phyloP scores from a whole-genome alignment of 2,329 filamentous ascomycete species.

The Fonsecaea multimorphosa region DNA sequence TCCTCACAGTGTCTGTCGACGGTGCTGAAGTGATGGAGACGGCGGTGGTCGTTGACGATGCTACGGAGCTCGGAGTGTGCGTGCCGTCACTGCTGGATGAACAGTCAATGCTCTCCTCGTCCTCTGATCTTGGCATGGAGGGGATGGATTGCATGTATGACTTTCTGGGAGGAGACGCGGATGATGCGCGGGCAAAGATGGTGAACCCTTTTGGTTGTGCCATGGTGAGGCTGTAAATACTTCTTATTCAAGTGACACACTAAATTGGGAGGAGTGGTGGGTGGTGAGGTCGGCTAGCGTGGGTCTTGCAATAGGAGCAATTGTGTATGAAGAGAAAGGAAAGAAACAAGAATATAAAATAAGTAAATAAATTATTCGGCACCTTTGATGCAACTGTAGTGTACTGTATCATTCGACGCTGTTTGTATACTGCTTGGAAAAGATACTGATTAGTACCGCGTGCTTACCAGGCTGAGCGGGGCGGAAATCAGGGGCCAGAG shows the following conservation, averaged over 20 bases:
- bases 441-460: slow-evolving; percentile 5
- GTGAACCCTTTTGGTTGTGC: slow-evolving; percentile 22
- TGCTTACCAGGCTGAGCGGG: slow-evolving; percentile 20
- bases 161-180: slow-evolving; percentile 8
- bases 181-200: slow-evolving; percentile 20
- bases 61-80: slow-evolving; percentile 8
- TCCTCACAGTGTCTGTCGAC: background rate
- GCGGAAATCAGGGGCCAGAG: slow-evolving; percentile 15
- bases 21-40: background rate
- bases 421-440: slow-evolving; percentile 30
- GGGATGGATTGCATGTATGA: slow-evolving; percentile 6
- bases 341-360: background rate
- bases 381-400: slow-evolving; percentile 19
- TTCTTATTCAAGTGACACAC: background rate
- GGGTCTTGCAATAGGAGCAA: background rate
- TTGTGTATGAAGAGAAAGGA: background rate
- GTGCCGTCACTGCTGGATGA: slow-evolving; percentile 8
- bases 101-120: slow-evolving; percentile 17
- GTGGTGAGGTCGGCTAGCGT: background rate
- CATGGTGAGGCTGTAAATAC: slow-evolving; percentile 8
- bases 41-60: slow-evolving; percentile 12
- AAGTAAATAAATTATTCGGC: slow-evolving; percentile 5
- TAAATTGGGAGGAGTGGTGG: background rate
- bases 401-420: slow-evolving; percentile 32
- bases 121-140: slow-evolving; percentile 10